Base-by-base conservation (phyloP, 2,329 filamentous ascomycete species). In the Calonectria hawksworthii region DNA sequence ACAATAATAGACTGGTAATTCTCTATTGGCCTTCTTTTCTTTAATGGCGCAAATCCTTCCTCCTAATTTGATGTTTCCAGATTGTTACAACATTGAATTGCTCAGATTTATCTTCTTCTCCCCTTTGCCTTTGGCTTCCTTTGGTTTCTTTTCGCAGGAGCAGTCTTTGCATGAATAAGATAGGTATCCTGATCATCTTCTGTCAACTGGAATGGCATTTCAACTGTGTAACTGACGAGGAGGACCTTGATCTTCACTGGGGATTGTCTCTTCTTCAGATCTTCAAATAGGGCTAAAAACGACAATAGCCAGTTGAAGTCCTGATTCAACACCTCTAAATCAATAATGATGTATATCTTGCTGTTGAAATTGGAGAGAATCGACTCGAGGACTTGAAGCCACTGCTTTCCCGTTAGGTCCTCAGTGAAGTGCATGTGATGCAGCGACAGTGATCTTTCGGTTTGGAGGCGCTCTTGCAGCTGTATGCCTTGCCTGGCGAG, bases 371-470 rank as follows among this genome's bases (percentile, higher is more conserved):
- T 16, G 2, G 28, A 16, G 18, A 65, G 13, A 21, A 65, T n/a
- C 3, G 61, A 50, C 6, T 47, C 61, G 4, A 65, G 21, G 7
- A 65, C 21, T 50, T 44, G 61, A 23, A 65, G 14, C 61, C 61
- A 50, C 9, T 65, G 38, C 2, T 14, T 18, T 10, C 50, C 61
- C 8, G 61, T 50, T 3, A 65, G 18, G 28, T 10, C 1, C 3
- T 65, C 61, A 10, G 26, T 28, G 13, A 44, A 65, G 2, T 26
- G 61, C 14, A 50, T 3, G 9, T 50, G 61, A 13, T 23, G 51
- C 21, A 63, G 67, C 2, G 54, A 50, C 67, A 70, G 63, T 23
- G 52, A 50, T 30, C 21, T 50, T 51, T 70, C 67, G 3, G 67
- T 70, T n/a, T 70, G 67, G 2, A 63, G 18, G 13, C 30, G 4